Conservation (phyloP, 345 rosid species). For the Carallia brachiata region DNA sequence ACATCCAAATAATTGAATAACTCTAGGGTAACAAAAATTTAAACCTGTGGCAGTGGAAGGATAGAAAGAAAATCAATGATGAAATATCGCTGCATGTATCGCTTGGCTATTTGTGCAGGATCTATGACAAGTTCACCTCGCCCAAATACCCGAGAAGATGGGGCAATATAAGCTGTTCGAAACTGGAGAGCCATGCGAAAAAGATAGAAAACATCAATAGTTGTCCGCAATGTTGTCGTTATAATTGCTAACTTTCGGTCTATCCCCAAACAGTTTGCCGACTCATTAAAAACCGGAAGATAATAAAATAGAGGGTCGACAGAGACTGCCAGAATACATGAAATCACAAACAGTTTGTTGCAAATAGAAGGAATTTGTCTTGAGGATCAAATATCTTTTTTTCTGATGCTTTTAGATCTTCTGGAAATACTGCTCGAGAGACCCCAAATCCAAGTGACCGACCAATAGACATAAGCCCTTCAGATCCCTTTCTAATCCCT, state of each 20-base stretch:
- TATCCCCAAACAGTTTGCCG: slow-evolving; percentile 56
- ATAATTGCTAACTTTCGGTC: slow-evolving; percentile 67
- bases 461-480: slow-evolving; percentile 89
- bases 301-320: slow-evolving; percentile 90
- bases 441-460: slow-evolving; percentile 90
- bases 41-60: slow-evolving; percentile 93
- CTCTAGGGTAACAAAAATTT: too few species aligned
- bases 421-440: slow-evolving; percentile 87
- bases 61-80: slow-evolving; percentile 81
- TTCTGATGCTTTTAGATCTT: slow-evolving; percentile 86
- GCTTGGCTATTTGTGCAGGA: slow-evolving; percentile 82
- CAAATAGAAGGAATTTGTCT: slow-evolving; percentile 77
- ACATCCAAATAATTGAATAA: too few species aligned
- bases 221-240: slow-evolving; percentile 76
- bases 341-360: slow-evolving; percentile 70
- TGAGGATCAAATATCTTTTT: slow-evolving; percentile 91
- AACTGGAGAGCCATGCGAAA: slow-evolving; percentile 87
- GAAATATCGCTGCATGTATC: slow-evolving; percentile 73
- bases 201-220: slow-evolving; percentile 79
- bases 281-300: slow-evolving; percentile 72
- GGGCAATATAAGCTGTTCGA: slow-evolving; percentile 95
- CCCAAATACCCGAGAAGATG: slow-evolving; percentile 95
- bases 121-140: slow-evolving; percentile 97
- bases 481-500: slow-evolving; percentile 78
- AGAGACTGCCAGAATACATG: slow-evolving; percentile 81